Evolutionary conservation across 208 protist genomes (phyloP), one percentile per base, ranked within the genome.

Genomic region (Naegleria lovaniensis): DNA sequence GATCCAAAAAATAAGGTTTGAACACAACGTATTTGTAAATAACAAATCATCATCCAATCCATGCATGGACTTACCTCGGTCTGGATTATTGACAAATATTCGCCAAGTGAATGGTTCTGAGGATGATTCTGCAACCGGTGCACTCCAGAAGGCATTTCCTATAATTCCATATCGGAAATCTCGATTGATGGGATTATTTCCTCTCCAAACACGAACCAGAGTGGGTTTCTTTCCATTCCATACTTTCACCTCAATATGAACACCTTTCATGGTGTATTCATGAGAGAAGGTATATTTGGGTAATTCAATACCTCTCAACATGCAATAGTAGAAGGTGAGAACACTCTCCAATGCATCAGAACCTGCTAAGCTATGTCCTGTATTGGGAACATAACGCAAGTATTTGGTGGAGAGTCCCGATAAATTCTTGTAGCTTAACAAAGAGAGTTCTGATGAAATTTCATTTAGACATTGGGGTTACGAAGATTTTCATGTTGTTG

Each of bases 311-410:
- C 19, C 4, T 4, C 48, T 85, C 0, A 85, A 9, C 16, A 29
- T 3, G 4, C 3, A 5, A n/a, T n/a, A n/a, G 58, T 75, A 75
- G 22, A 75, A 75, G 5, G 5, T 29, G 5, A 75, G n/a, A 75
- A 29, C 58, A 29, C 9, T 5, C 5, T n/a, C 22, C 5, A 75
- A 29, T n/a, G 15, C 22, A 75, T 75, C 58, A 29, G 22, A 75
- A 75, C n/a, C 29, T 0, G 7, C 5, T 9, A 85, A 13, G 0
- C 11, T 0, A 22, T 85, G 83, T 29, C 38, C 83, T 16, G 39
- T 29, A 36, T 85, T 85, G 19, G 83, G 83, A 48, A 85, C 13
- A 48, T 85, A 85, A 85, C 83, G 83, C 15, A 85, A 11, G n/a
- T n/a, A 75, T 75, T 75, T 75, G 9, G 15, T 9, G n/a, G n/a